phyloP scores from a whole-genome alignment of 2,329 filamentous ascomycete species.

The Diplodia seriata region DNA sequence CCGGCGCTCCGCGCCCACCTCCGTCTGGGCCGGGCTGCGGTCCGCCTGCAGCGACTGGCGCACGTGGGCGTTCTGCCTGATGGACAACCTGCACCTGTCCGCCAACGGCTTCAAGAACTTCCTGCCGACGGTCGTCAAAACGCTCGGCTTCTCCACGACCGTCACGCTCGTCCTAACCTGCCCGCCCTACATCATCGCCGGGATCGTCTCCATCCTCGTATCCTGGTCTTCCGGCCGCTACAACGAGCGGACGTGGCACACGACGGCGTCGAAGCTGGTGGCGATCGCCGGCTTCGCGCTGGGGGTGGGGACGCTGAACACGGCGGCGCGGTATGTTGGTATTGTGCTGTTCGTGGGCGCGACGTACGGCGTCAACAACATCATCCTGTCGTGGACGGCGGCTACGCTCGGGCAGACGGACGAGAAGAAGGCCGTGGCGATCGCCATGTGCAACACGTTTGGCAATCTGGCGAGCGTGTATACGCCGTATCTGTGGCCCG shows the following conservation, averaged over 20 bases:
- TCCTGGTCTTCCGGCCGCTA: constrained; percentile 43
- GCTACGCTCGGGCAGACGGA: constrained; percentile 51
- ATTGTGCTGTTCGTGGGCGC: constrained; percentile 44
- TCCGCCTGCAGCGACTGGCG: constrained; percentile 5
- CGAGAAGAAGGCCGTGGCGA: constrained; percentile 53
- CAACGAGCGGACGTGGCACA: constrained; percentile 39
- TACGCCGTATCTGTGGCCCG: constrained; percentile 45
- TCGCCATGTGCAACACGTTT: constrained; percentile 53
- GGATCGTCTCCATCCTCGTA: constrained; percentile 39
- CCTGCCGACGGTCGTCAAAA: constrained; percentile 47
- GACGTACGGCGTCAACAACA: constrained; percentile 37
- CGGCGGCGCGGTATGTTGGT: constrained; percentile 42
- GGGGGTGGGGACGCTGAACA: constrained; percentile 38
- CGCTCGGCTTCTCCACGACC: constrained; percentile 47
- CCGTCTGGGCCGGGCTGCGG: no score
- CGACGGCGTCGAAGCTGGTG: constrained; percentile 38
- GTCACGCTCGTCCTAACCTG: constrained; percentile 44
- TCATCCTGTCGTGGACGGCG: constrained; percentile 53
- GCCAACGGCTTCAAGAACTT: constrained; percentile 41
- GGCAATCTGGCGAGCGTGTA: constrained; percentile 51
- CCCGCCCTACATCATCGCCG: constrained; percentile 36
- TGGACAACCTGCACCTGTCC: constrained; percentile 28
- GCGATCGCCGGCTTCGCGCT: constrained; percentile 44
- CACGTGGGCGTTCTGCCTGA: constrained; percentile 26
- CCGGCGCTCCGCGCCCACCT: constrained; percentile 42